A percentile compares a stretch with the other conserved stretches of the same genome.
phyloP scores from a whole-genome alignment of 768 basidiomycete species.

The Heimioporus sp. region DNA sequence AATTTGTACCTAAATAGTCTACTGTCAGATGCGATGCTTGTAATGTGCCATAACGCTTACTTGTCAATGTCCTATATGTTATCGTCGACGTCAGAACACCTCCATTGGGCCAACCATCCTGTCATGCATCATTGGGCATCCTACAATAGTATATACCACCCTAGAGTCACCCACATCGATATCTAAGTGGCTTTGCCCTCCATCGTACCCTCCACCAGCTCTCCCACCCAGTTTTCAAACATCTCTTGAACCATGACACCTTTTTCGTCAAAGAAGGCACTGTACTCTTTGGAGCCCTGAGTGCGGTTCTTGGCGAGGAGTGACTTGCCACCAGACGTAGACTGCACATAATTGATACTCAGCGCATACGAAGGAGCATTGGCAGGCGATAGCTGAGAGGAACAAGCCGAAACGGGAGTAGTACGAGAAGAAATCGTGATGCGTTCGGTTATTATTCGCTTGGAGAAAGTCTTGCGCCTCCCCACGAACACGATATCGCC shows the following conservation, averaged over 20 bases:
- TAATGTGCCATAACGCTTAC: no score
- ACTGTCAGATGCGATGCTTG: no score
- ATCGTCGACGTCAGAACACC: neutral
- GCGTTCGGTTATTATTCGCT: constrained; percentile 90
- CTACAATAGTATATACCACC: constrained; percentile 26
- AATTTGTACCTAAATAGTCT: constrained; percentile 1
- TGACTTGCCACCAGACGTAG: constrained; percentile 83
- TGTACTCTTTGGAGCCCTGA: constrained; percentile 55
- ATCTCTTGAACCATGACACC: constrained; percentile 75
- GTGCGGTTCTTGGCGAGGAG: constrained; percentile 71
- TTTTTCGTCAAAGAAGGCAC: constrained; percentile 76
- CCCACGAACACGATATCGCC: constrained; percentile 84
- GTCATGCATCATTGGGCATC: constrained; percentile 24
- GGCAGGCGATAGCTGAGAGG: constrained; percentile 26
- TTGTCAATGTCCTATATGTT: no score
- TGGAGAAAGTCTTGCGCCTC: constrained; percentile 86
- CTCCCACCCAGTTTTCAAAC: constrained; percentile 79
- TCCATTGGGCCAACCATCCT: neutral
- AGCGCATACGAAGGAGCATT: constrained; percentile 68
- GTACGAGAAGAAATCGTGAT: constrained; percentile 77
- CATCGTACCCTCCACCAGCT: constrained; percentile 69
- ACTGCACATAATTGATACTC: constrained; percentile 67
- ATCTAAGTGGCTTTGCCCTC: constrained; percentile 55
- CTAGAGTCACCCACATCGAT: constrained; percentile 1
- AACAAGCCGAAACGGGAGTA: constrained; percentile 37